Percentiles rank a stretch among this genome's conserved stretches.
phyloP scores from a whole-genome alignment of 306 rosid genomes.

The Pueraria montana region DNA sequence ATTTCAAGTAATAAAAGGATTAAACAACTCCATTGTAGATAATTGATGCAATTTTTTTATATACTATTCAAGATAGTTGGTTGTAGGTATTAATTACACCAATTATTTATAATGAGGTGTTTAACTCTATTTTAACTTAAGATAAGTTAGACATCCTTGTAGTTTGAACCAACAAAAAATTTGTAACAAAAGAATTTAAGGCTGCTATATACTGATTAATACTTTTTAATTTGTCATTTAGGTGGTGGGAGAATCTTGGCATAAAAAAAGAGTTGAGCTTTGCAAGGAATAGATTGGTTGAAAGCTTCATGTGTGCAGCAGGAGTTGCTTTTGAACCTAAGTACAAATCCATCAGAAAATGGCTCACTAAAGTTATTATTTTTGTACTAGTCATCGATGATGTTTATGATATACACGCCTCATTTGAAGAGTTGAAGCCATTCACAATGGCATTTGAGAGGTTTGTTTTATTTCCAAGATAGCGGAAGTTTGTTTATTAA shows the following conservation, averaged over 20 bases:
- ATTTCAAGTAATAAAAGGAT: too few species aligned
- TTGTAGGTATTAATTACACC: too few species aligned
- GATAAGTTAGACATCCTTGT: too few species aligned
- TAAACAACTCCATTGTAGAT: too few species aligned
- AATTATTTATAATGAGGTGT: too few species aligned
- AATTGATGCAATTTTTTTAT: too few species aligned
- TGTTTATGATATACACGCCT: slow-evolving; percentile 69
- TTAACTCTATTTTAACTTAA: too few species aligned
- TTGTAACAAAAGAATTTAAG: too few species aligned
- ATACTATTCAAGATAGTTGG: too few species aligned
- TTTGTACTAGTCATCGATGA: slow-evolving; percentile 65
- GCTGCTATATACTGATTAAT: neutral
- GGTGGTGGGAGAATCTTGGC: slow-evolving; percentile 83
- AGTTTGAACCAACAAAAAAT: neutral
- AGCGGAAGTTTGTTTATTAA: too few species aligned
- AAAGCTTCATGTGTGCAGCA: slow-evolving; percentile 66
- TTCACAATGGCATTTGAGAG: slow-evolving; percentile 67
- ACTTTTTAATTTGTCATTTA: neutral
- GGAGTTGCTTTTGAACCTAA: slow-evolving; percentile 63
- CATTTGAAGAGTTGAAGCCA: slow-evolving; percentile 60
- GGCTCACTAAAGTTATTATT: slow-evolving; percentile 67
- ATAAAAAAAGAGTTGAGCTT: slow-evolving; percentile 54
- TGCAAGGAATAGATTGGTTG: slow-evolving; percentile 78
- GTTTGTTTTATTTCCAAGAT: slow-evolving; percentile 44
- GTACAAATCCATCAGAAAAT: slow-evolving; percentile 59